phyloP scores from a whole-genome alignment of 495 filamentous ascomycete species.

The Neurospora africana region DNA sequence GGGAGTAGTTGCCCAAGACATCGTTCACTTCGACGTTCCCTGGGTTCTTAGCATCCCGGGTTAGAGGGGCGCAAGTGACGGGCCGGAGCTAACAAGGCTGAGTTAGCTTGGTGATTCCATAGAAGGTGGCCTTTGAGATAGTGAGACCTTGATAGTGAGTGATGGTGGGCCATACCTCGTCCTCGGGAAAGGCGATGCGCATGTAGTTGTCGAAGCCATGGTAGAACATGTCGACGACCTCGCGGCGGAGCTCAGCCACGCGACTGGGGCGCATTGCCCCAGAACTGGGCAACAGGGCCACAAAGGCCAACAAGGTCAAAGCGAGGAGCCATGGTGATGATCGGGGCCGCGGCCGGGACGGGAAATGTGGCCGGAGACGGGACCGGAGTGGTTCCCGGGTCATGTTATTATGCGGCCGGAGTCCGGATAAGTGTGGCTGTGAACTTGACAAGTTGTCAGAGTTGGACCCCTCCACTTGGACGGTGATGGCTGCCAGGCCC shows the following conservation, averaged over 20 bases:
- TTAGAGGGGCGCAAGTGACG: slow-evolving; percentile 71
- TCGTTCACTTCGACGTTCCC: slow-evolving; percentile 85
- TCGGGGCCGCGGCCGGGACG: too few relatives aligned
- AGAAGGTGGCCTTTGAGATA: background rate
- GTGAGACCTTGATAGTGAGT: slow-evolving; percentile 3
- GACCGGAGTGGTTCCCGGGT: background rate
- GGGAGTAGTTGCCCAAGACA: slow-evolving; percentile 90
- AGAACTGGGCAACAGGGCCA: slow-evolving; percentile 22
- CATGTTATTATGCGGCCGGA: background rate
- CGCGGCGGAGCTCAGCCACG: slow-evolving; percentile 45
- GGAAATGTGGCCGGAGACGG: too few relatives aligned
- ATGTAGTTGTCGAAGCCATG: slow-evolving; percentile 97
- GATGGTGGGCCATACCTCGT: slow-evolving; percentile 49
- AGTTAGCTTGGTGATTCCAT: background rate
- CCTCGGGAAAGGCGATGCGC: slow-evolving; percentile 87
- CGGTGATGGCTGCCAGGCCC: background rate
- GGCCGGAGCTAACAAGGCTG: slow-evolving; percentile 52
- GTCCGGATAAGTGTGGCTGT: background rate
- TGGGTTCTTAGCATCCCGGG: slow-evolving; percentile 69
- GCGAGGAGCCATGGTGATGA: background rate
- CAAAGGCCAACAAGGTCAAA: slow-evolving; percentile 9
- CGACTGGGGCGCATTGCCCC: slow-evolving; percentile 42
- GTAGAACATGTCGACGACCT: slow-evolving; percentile 89
- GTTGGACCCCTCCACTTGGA: background rate
- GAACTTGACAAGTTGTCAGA: background rate